phyloP scores from a whole-genome alignment of 331 rosid species.

The Quercus lobata region DNA sequence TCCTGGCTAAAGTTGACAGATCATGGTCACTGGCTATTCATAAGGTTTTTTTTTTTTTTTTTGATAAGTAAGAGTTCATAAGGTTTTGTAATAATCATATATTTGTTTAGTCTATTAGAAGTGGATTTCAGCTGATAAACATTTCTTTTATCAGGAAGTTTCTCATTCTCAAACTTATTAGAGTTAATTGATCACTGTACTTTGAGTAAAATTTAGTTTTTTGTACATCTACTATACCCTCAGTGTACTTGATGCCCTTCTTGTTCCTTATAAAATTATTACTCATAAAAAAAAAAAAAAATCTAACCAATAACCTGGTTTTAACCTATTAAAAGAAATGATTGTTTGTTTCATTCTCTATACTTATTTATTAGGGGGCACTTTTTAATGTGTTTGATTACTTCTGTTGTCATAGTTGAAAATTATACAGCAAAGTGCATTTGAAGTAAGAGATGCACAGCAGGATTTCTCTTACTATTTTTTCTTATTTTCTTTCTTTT shows the following conservation, averaged over 20 bases:
- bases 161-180: too few relatives aligned
- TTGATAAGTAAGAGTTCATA: too few relatives aligned
- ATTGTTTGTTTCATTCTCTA: background rate
- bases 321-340: background rate
- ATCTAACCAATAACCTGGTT: background rate
- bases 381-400: background rate
- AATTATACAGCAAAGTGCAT: too few relatives aligned
- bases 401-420: background rate
- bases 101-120: background rate
- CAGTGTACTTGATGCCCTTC: too few relatives aligned
- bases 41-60: too few relatives aligned
- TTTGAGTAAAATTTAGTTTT: too few relatives aligned
- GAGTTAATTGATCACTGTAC: too few relatives aligned
- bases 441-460: background rate
- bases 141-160: background rate
- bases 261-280: too few relatives aligned
- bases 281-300: too few relatives aligned
- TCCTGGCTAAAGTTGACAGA: background rate
- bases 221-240: too few relatives aligned
- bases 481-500: background rate
- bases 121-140: background rate
- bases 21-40: background rate
- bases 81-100: background rate
- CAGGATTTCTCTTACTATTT: slow-evolving; percentile 21
- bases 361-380: background rate